These are phyloP conservation scores for Scenedesmus sp. DNA, from an alignment of 163 green algal species.

Conservation along the genomic window DNA sequence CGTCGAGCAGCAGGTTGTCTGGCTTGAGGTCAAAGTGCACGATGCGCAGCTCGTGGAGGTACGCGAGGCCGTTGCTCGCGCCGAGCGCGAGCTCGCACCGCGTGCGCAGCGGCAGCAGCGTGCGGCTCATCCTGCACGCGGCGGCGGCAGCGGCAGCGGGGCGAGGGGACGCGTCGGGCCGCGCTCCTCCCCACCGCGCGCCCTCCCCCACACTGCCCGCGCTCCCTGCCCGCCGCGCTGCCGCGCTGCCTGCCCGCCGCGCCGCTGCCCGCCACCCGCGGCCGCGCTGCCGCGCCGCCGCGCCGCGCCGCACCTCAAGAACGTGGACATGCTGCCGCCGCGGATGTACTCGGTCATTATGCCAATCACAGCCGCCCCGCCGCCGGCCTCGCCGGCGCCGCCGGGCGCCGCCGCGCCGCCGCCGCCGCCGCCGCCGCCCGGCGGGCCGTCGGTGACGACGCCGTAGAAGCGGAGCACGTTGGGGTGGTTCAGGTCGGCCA, in stretches of 20 bases:
- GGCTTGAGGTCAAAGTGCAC: constrained; percentile 91
- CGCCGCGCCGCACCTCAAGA: constrained; percentile 26
- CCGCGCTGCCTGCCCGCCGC: too few species aligned
- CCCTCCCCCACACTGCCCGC: too few species aligned
- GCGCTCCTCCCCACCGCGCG: too few species aligned
- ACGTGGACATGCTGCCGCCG: constrained; percentile 28
- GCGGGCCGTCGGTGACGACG: constrained; percentile 41
- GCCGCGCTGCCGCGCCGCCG: neutral
- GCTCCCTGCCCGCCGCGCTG: neutral
- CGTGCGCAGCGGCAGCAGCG: constrained; percentile 53
- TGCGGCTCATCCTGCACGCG: constrained; percentile 25
- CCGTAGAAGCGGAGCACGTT: constrained; percentile 56
- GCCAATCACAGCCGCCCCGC: constrained; percentile 40
- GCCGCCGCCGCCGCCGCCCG: too few species aligned
- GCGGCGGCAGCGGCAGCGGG: too few species aligned
- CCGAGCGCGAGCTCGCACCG: constrained; percentile 67
- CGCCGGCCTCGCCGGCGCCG: too few species aligned
- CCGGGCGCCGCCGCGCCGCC: too few species aligned
- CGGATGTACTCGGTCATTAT: constrained; percentile 57
- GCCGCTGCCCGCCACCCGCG: neutral
- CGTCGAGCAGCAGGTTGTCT: constrained; percentile 89
- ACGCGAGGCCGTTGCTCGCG: constrained; percentile 78
- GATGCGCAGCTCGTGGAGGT: constrained; percentile 82
- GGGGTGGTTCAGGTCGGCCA: constrained; percentile 52
- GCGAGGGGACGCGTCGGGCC: too few species aligned